Base-by-base conservation (phyloP, 805 yeast species). In the Cyberlindnera sargentensis region DNA sequence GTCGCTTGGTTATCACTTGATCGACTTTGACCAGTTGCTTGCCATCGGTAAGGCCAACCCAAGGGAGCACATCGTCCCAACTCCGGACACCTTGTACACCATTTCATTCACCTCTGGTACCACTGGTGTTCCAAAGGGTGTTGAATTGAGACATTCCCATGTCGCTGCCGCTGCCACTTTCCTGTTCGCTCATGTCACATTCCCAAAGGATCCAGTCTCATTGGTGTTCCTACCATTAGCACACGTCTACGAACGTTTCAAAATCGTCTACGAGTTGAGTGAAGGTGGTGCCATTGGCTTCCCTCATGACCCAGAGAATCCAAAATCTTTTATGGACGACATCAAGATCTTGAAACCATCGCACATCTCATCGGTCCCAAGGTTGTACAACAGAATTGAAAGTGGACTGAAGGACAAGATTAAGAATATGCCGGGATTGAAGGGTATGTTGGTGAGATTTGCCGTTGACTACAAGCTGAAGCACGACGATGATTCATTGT, bases 41-140 rank as follows among this genome's bases (percentile, higher is more conserved):
- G 50, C 57, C 4, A 46, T 73, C 45, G 78, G 75, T 40, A 55
- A 50, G 47, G 58, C 71, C 45, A 66, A 74, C 37, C 71, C 75
- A 41, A 54, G 60, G 40, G 63, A 71, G 35, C 54, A 60, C 46
- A 55, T 60, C 34, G 75, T 76, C 9, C 84, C 87, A 26, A 64
- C 60, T 1, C 74, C 80, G 1, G 71, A 75, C 11, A 71, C 74
- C 25, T 38, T 73, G 20, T 78, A 76, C 57, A 80, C 89, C 15
- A 74, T 83, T 39, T 76, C 82, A 6, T 82, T 82, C 58, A 83
- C 90, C 3, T 79, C 86, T 0, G 90, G 90, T 30, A 82, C 90
- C 2, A 82, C 89, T 1, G 88, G 88, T 15, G 62, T 72, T 15
- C 90, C 90, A 39, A 82, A 83, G 61, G 90, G 90, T 42, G 89